Conservation (phyloP, 1,139 yeast species). For the Geotrichum macrosporum region DNA sequence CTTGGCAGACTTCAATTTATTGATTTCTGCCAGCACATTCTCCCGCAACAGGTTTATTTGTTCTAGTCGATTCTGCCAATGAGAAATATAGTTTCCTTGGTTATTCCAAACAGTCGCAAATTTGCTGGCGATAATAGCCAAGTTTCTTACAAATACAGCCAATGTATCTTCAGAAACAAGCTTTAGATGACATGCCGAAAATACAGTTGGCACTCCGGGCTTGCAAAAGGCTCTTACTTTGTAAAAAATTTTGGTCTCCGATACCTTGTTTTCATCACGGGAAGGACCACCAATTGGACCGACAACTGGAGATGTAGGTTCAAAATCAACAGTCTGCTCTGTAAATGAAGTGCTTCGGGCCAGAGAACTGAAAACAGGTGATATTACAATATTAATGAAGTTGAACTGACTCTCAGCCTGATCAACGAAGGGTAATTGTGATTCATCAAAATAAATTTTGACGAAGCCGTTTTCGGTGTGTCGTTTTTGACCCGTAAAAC, state of each 20-base stretch:
- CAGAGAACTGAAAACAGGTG: constrained; percentile 50
- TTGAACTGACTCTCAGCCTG: constrained; percentile 75
- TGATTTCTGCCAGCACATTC: neutral
- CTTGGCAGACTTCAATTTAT: neutral
- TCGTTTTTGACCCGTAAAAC: constrained; percentile 58
- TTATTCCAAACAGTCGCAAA: constrained; percentile 74
- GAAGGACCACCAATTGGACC: constrained; percentile 1
- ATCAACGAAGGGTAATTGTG: constrained; percentile 62
- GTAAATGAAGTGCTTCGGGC: neutral
- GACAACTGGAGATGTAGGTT: constrained; percentile 7
- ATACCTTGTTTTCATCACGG: neutral
- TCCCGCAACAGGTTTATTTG: constrained; percentile 46
- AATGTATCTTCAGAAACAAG: constrained; percentile 57
- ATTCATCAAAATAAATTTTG: constrained; percentile 73
- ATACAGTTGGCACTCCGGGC: constrained; percentile 68
- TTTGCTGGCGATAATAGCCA: constrained; percentile 61
- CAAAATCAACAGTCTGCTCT: neutral
- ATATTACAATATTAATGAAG: constrained; percentile 70
- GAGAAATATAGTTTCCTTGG: constrained; percentile 50
- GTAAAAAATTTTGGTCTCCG: constrained; percentile 38
- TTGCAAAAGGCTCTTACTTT: constrained; percentile 61
- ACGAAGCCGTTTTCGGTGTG: constrained; percentile 85
- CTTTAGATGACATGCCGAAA: constrained; percentile 72
- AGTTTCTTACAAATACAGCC: constrained; percentile 60
- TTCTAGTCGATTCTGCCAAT: constrained; percentile 63